Conservation (phyloP, 495 filamentous ascomycete species). For the Parachaetomium inaequale region DNA sequence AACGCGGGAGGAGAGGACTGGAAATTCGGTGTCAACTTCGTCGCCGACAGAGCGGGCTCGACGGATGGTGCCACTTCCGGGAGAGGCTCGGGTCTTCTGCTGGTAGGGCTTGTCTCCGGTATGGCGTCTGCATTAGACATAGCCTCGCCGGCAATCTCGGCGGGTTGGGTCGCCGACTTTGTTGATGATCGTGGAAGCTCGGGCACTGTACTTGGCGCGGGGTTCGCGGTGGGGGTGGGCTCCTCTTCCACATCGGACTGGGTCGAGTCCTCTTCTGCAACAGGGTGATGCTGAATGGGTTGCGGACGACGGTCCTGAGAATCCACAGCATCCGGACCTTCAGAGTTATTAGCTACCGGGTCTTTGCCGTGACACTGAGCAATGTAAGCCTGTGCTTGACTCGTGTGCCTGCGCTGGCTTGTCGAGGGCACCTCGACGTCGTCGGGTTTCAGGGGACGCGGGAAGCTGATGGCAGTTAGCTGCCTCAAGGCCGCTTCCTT, state of each 20-base stretch:
- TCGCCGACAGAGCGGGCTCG: neutral
- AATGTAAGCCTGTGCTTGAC: slow-evolving; percentile 23
- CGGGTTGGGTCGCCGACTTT: neutral
- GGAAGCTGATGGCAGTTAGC: slow-evolving; percentile 38
- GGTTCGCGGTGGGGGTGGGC: slow-evolving; percentile 5
- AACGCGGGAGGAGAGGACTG: slow-evolving; percentile 32
- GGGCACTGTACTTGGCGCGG: slow-evolving; percentile 4
- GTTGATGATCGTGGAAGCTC: slow-evolving; percentile 17
- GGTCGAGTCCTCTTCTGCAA: slow-evolving; percentile 23
- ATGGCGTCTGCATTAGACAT: slow-evolving; percentile 31
- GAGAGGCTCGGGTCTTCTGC: slow-evolving; percentile 2
- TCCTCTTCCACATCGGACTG: slow-evolving; percentile 24
- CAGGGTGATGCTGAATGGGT: slow-evolving; percentile 1
- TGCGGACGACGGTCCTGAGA: slow-evolving; percentile 25
- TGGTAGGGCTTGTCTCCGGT: slow-evolving; percentile 41
- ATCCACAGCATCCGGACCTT: slow-evolving; percentile 34
- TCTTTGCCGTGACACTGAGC: slow-evolving; percentile 20
- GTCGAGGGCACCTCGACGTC: slow-evolving; percentile 42
- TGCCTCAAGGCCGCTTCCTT: slow-evolving; percentile 38
- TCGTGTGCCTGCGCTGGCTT: slow-evolving; percentile 25
- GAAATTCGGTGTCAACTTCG: slow-evolving; percentile 14
- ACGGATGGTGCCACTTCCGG: neutral
- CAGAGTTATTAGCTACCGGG: slow-evolving; percentile 14
- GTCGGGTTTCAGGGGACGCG: slow-evolving; percentile 25
- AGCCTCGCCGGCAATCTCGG: neutral